Conservation (phyloP, 371 early-diverging fungal species). For the Saksenaea oblongispora region DNA sequence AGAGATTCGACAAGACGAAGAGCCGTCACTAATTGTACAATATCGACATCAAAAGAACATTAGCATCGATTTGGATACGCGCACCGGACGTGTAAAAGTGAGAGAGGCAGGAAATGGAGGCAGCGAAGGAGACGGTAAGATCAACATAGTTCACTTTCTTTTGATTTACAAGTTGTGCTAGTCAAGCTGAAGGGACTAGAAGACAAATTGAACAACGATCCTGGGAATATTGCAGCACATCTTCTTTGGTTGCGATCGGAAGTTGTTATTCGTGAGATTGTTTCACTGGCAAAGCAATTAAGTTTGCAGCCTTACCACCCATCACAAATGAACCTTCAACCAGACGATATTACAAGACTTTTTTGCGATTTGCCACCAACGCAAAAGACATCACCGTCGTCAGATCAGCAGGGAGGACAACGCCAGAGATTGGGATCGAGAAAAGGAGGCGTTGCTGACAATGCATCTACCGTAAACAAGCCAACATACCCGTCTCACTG, state of each 20-base stretch:
- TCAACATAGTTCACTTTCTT: not conserved
- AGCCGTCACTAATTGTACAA: slow-evolving; percentile 44
- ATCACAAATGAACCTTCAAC: slow-evolving; percentile 42
- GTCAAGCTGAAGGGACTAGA: slow-evolving; percentile 43
- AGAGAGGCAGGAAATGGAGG: slow-evolving; percentile 51
- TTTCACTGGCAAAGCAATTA: slow-evolving; percentile 50
- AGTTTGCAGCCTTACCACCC: slow-evolving; percentile 47
- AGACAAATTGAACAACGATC: slow-evolving; percentile 43
- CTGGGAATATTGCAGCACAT: slow-evolving; percentile 38
- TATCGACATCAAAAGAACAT: slow-evolving; percentile 58
- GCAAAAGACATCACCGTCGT: not conserved
- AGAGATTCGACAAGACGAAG: not conserved
- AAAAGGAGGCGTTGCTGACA: not conserved
- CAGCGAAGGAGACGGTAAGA: slow-evolving; percentile 58
- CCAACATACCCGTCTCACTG: slow-evolving; percentile 45
- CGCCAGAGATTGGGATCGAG: not conserved
- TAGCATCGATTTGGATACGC: slow-evolving; percentile 53
- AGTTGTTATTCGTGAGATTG: slow-evolving; percentile 49
- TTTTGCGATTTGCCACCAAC: slow-evolving; percentile 35
- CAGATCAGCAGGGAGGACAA: not conserved
- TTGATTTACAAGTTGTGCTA: slow-evolving; percentile 7
- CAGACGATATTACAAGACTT: slow-evolving; percentile 41
- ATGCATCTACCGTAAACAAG: not conserved
- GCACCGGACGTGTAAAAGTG: slow-evolving; percentile 57
- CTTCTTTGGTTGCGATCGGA: slow-evolving; percentile 51